Evolutionary conservation across 2,329 filamentous ascomycete genomes (phyloP).

Genomic region (Alternaria viburni): DNA sequence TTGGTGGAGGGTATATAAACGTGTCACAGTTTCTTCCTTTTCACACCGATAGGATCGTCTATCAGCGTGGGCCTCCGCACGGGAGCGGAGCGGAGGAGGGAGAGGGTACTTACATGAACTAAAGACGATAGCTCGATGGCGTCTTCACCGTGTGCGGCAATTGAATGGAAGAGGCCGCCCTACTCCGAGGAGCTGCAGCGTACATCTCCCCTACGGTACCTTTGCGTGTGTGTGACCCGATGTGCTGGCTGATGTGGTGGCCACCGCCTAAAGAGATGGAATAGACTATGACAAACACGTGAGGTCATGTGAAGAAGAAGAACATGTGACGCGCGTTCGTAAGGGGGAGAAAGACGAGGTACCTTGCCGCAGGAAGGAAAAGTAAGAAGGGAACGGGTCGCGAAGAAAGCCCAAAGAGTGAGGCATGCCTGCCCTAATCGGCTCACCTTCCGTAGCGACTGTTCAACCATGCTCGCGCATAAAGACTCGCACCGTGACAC

Average conservation of each 20-base stretch:
- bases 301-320: neutral
- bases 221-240: neutral
- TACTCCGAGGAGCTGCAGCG: neutral
- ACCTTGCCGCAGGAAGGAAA: neutral
- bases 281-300: neutral
- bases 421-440: neutral
- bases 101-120: neutral
- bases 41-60: neutral
- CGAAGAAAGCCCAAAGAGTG: neutral
- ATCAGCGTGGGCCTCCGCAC: neutral
- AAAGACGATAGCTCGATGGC: neutral
- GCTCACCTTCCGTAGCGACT: neutral
- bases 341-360: neutral
- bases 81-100: neutral
- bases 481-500: slow-evolving; percentile 28
- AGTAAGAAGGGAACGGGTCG: neutral
- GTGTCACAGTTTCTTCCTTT: neutral
- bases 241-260: slow-evolving; percentile 1
- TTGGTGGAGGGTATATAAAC: neutral
- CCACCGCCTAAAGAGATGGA: neutral
- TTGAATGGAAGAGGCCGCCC: neutral
- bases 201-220: neutral
- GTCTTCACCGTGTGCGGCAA: neutral
- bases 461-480: neutral
- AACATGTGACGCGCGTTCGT: neutral